Percentiles rank a stretch among this genome's conserved stretches.
Conservation (phyloP, 176 grass and related monocot species). For the Alloteropsis semialata region DNA sequence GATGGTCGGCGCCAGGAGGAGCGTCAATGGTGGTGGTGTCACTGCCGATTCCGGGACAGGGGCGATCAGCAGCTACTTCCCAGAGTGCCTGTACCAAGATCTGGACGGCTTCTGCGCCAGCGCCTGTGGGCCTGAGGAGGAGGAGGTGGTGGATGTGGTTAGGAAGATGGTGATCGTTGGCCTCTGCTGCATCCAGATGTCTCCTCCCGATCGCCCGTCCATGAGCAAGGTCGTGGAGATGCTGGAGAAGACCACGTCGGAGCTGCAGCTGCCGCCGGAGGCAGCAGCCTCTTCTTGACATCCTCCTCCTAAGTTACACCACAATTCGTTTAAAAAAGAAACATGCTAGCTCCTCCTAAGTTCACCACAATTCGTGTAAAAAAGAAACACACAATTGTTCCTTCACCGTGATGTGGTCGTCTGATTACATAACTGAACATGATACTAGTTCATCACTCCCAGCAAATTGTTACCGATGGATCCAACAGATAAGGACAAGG, state of each 20-base stretch:
- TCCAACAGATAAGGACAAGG: too few relatives aligned
- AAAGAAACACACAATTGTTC: too few relatives aligned
- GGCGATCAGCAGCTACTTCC: slow-evolving; percentile 37
- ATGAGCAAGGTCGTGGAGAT: slow-evolving; percentile 56
- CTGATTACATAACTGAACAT: too few relatives aligned
- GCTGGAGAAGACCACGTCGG: slow-evolving; percentile 28
- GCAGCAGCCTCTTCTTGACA: too few relatives aligned
- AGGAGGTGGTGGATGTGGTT: slow-evolving; percentile 20
- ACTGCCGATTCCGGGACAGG: background rate
- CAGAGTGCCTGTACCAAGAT: slow-evolving; percentile 46
- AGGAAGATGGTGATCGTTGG: slow-evolving; percentile 47
- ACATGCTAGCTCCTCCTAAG: too few relatives aligned
- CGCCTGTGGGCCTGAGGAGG: background rate
- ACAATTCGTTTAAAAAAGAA: too few relatives aligned
- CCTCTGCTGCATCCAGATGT: slow-evolving; percentile 50
- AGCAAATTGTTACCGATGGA: too few relatives aligned
- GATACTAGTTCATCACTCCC: too few relatives aligned
- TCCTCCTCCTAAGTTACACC: too few relatives aligned
- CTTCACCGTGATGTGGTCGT: too few relatives aligned
- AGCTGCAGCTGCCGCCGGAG: slow-evolving; percentile 31
- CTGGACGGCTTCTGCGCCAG: slow-evolving; percentile 22
- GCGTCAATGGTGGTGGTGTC: background rate
- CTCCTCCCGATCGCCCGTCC: slow-evolving; percentile 36
- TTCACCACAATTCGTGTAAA: too few relatives aligned
- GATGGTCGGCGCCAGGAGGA: slow-evolving; percentile 39